Base-by-base conservation (phyloP, 2,329 filamentous ascomycete species). In the Epichloe festucae region DNA sequence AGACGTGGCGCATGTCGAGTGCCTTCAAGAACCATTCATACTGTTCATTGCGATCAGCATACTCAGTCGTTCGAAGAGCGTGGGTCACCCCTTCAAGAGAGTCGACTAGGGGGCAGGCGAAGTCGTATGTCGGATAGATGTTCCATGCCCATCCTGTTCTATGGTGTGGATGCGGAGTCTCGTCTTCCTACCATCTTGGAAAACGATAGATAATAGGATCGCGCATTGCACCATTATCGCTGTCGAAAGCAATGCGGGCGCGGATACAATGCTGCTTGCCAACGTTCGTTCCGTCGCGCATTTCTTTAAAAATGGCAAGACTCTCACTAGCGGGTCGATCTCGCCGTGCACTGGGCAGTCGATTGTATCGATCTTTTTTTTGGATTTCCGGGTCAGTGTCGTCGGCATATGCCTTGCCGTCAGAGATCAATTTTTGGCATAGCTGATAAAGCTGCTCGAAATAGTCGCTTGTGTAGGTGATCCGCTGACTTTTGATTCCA, bases 161-260 rank as follows among this genome's bases (percentile, higher is more conserved):
- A 72, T 91, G 87, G 66, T 91, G 86, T 17, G 74, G 60, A 43
- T 74, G 72, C 52, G 74, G 74, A 54, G 72, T 62, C 64, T 95
- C 95, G 58, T 89, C 48, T 3, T 12, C 0, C 19, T 45, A 31
- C 48, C 48, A 50, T 6, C 48, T 15, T 15, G 48, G 48, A 45
- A 46, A 96, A 58, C 93, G 84, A 76, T 96, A 97, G 67, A 97
- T 94, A 69, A 97, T 90, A 11, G 93, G 93, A 67, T 97, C 93
- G 57, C 93, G 81, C 79, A 97, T 83, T 50, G 91, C 88, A 70
- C 94, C 94, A 75, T 97, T 97, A 57, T 85, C 85, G 70, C 93
- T 86, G 67, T 94, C 87, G 59, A 86, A 80, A 1, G 87, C 90
- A 60, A 97, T 87, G 75, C 93, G 95, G 52, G 93, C 93, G 54